These are phyloP conservation scores for Mucor velutinosus DNA, from an alignment of 371 early-diverging fungal species.

Conservation along the genomic window DNA sequence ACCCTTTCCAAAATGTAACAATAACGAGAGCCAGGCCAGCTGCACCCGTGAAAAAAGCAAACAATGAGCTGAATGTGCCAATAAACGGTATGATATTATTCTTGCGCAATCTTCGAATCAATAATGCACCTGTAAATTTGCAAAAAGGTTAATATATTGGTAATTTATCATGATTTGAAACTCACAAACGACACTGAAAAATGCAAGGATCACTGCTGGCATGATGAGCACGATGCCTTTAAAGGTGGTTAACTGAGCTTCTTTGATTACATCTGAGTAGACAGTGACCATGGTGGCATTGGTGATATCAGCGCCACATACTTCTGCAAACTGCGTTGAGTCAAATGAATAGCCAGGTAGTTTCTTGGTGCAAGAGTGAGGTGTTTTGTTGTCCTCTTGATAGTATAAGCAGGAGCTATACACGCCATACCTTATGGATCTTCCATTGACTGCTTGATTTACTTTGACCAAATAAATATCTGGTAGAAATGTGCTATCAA, in stretches of 20 bases:
- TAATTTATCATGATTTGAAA: not conserved
- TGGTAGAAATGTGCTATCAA: constrained; percentile 31
- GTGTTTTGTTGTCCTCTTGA: constrained; percentile 2
- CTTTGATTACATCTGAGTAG: constrained; percentile 7
- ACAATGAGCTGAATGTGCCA: constrained; percentile 24
- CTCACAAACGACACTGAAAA: constrained; percentile 27
- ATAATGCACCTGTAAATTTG: constrained; percentile 9
- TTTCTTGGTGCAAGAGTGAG: not conserved
- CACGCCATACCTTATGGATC: constrained; percentile 39
- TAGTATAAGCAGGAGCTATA: constrained; percentile 39
- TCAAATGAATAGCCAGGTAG: constrained; percentile 5
- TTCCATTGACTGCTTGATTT: constrained; percentile 23
- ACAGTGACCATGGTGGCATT: not conserved
- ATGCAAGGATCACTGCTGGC: constrained; percentile 31
- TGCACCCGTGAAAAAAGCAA: constrained; percentile 26
- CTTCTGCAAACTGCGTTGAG: constrained; percentile 13
- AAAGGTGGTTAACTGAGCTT: constrained; percentile 11
- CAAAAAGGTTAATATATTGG: not conserved
- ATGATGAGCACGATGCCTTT: constrained; percentile 30
- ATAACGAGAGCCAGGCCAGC: constrained; percentile 28
- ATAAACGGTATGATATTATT: constrained; percentile 32
- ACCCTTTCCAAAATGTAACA: constrained; percentile 29
- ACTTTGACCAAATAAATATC: constrained; percentile 27
- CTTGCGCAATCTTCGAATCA: constrained; percentile 22
- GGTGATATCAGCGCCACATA: constrained; percentile 15